Base-by-base conservation (phyloP, 2,329 filamentous ascomycete genomes). In the Sordariomycetes sp. region DNA sequence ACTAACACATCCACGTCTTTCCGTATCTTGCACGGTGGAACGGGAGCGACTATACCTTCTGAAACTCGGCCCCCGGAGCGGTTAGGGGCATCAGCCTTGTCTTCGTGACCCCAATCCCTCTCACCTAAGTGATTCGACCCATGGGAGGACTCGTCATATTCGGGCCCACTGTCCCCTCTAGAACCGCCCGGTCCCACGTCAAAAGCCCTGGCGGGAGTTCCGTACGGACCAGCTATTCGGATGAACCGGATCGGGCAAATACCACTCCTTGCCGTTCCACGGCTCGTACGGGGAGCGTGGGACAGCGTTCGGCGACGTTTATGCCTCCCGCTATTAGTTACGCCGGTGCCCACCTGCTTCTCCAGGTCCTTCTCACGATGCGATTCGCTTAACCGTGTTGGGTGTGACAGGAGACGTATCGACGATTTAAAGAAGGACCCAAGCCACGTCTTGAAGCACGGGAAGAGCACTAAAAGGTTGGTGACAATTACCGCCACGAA, bases 381-480 rank as follows among this genome's bases (percentile, higher is more conserved):
- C 40, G 16, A n/a, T 46, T 14, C 40, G 40, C 18, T n/a, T 46
- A 1, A 7, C 18, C 40, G 1, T 14, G 2, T 14, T 6, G 14
- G 18, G 40, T 46, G 40, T 46, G 40, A n/a, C 40, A 46, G 40
- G 18, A 46, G 40, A 46, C 40, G 16, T n/a, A n/a, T 18, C 18
- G 40, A n/a, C 7, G 40, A 46, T 14, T n/a, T 46, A n/a, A 71
- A 54, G 0, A 70, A 46, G 10, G 70, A 72, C 0, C 62, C 64
- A 10, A 76, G 65, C 69, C 72, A 74, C 52, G 60, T 63, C 61
- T 73, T 73, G 57, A 79, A 59, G 1, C 78, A 66, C 8, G 77
- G 74, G 66, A 77, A 77, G 57, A 78, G 68, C 68, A 76, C 71
- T 3, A 71, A 73, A 2, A 75, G 65, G 62, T 76, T 76, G 8